Base-by-base conservation (phyloP, 2,329 filamentous ascomycete genomes). In the Phaeosphaeriaceae sp. region DNA sequence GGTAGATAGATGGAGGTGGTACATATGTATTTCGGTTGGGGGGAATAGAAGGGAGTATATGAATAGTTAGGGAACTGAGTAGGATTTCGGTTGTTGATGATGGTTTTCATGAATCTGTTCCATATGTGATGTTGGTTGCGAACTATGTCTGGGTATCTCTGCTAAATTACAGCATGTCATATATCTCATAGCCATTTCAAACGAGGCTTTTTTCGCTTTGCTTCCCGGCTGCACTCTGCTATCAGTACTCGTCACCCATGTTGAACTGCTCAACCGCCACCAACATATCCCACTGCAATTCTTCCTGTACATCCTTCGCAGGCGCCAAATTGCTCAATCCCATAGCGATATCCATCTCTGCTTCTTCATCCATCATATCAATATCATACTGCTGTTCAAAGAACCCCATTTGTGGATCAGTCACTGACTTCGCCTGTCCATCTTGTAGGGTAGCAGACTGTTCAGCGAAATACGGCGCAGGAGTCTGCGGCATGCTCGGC, bases 401-500 rank as follows among this genome's bases (percentile, higher is more conserved):
- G 18, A 42, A 59, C 4, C 37, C 33, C 26, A 57, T 54, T 16
- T 49, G 52, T 29, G 46, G 49, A 11, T 56, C 52, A 29, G 54
- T 12, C 21, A 11, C 13, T 18, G 15, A 28, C 3, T 36, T 13
- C 9, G 17, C 13, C 28, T 34, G 1, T 20, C 18, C 12, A 17
- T 20, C 13, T 20, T 20, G 11, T 44, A 43, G 28, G 45, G 38
- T 5, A 47, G 38, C 35, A 57, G 48, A 21, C 29, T 35, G 16
- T 11, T 61, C 54, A 3, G 36, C 34, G 33, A 60, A 64, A 29
- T 67, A 69, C 5, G 60, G 60, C 35, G 56, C 52, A 1, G 68
- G 68, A 13, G 68, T 71, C 46, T 69, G 63, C 17, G 67, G 67
- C 51, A 72, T 56, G 36, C 68, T 72, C 4, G 67, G 63, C 8